These are phyloP conservation scores for Metschnikowia proteae DNA, from an alignment of 805 yeast genomes.

Conservation along the genomic window DNA sequence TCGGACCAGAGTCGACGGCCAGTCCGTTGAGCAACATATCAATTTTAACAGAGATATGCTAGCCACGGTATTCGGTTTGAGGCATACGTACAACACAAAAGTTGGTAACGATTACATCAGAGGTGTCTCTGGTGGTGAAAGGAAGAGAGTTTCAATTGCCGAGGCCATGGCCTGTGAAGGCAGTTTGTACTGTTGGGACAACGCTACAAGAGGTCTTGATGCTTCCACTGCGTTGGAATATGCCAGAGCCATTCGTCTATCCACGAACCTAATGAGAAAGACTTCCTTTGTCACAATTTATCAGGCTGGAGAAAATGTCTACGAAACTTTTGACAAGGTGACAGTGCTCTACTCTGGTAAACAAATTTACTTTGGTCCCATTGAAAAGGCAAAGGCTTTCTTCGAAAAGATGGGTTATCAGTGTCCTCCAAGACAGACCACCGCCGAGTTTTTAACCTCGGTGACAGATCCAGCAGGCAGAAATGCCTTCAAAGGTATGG, in stretches of 20 bases:
- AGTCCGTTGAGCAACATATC: constrained; percentile 47
- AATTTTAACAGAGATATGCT: constrained; percentile 23
- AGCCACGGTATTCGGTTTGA: constrained; percentile 30
- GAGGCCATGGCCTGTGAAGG: constrained; percentile 21
- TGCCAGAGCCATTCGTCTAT: constrained; percentile 26
- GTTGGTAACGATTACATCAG: constrained; percentile 36
- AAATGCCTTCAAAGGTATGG: constrained; percentile 44
- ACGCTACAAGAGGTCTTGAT: constrained; percentile 33
- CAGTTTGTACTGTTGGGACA: constrained; percentile 30
- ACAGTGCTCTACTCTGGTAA: constrained; percentile 30
- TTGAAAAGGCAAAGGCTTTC: constrained; percentile 49
- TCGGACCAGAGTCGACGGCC: constrained; percentile 43
- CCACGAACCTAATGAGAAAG: constrained; percentile 20
- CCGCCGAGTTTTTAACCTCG: constrained; percentile 69
- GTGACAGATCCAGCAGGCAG: constrained; percentile 67
- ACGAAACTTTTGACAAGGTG: constrained; percentile 30
- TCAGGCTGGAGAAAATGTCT: constrained; percentile 30
- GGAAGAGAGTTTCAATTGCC: constrained; percentile 28
- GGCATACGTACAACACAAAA: constrained; percentile 29
- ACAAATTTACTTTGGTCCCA: constrained; percentile 65
- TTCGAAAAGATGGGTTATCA: constrained; percentile 63
- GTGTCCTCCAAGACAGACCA: constrained; percentile 62
- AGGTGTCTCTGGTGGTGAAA: constrained; percentile 45
- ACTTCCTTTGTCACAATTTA: constrained; percentile 20
- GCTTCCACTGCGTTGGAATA: constrained; percentile 33